These are phyloP conservation scores for Chytriomyces confervae DNA, from an alignment of 192 early-diverging fungal genomes.

Conservation along the genomic window DNA sequence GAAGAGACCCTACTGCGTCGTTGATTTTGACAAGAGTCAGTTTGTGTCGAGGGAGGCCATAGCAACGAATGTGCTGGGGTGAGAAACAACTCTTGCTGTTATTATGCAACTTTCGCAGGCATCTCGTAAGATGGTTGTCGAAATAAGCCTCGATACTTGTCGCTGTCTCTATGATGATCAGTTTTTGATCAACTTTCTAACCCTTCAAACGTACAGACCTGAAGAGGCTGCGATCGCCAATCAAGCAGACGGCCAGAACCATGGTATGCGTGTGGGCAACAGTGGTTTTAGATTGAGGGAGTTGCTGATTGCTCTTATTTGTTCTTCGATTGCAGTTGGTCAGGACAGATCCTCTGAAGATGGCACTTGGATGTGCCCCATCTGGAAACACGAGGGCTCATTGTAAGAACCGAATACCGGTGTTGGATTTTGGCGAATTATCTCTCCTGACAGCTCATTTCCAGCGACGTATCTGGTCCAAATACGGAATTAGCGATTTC, in stretches of 20 bases:
- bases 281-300: not conserved
- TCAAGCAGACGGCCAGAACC: slow-evolving; percentile 14
- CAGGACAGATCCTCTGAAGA: not conserved
- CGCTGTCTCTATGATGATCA: not conserved
- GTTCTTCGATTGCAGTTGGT: not conserved
- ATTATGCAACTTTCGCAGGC: no score
- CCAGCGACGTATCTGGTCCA: slow-evolving; percentile 28
- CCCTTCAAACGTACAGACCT: not conserved
- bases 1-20: slow-evolving; percentile 73
- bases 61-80: slow-evolving; percentile 1
- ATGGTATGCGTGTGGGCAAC: not conserved
- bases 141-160: not conserved
- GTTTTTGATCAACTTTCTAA: not conserved
- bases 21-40: slow-evolving; percentile 91
- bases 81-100: no score
- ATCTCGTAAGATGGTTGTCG: not conserved
- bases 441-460: slow-evolving; percentile 10
- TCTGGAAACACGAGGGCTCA: slow-evolving; percentile 42
- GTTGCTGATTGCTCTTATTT: not conserved
- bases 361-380: slow-evolving; percentile 18
- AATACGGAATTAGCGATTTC: slow-evolving; percentile 37
- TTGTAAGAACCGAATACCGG: slow-evolving; percentile 17
- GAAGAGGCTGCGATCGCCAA: slow-evolving; percentile 30
- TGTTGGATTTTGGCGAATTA: not conserved
- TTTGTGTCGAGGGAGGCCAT: slow-evolving; percentile 56